Evolutionary conservation across 345 rosid species (phyloP), one percentile per base, ranked within the genome.

Genomic region (Acer saccharum): DNA sequence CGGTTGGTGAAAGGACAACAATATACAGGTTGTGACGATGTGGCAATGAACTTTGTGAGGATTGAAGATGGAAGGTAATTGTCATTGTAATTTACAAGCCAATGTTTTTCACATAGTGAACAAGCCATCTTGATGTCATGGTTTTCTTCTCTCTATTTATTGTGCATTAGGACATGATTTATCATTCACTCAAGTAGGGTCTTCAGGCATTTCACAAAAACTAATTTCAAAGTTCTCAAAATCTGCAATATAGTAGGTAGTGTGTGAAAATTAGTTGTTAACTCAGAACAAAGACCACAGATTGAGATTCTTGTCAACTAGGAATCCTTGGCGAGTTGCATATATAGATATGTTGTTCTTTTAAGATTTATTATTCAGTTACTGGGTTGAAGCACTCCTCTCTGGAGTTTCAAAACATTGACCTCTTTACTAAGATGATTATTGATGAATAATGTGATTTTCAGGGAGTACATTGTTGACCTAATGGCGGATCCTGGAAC

Each of bases 401-500:
- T 70, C 62, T 72, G 44, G 25, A 27, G 25, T 67, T 77, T 23
- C 65, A 17, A 25, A 76, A 68, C 52, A 43, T 68, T 52, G 73
- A 78, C 65, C 14, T 55, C 68, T 46, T 70, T 72, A 72, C 76
- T 46, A 71, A 74, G 63, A 73, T 76, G 68, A 74, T 79, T 67
- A 61, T 75, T 72, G 73, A 78, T 77, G 60, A 48, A 46, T 81
- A 41, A 79, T 80, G 69, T 83, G 81, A 78, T 80, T 84, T 89
- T 81, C 94, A 95, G 98, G 95, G 98, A 95, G 90, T 91, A 93
- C 87, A 95, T 95, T 66, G 91, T 95, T 80, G 98, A 95, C 80
- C 91, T 95, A 64, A 95, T 92, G 95, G 98, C 98, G 75, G 98
- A 88, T 87, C 98, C 98, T 39, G 98, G 98, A 68, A 89, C 94